These are phyloP conservation scores for Candida berthetii DNA, from an alignment of 805 yeast genomes.

Conservation along the genomic window DNA sequence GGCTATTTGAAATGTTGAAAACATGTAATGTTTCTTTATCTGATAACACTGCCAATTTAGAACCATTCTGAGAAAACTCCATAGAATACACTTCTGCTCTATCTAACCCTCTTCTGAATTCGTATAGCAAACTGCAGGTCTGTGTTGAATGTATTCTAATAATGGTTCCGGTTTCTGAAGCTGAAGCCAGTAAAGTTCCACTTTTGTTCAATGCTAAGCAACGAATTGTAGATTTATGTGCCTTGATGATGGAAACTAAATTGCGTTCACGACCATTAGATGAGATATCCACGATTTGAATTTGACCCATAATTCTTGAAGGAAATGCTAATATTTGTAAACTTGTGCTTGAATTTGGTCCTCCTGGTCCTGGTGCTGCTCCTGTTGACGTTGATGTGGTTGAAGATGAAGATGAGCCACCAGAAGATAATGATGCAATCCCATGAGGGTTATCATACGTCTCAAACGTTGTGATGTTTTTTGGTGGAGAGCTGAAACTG, in stretches of 20 bases:
- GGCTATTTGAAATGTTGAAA: conserved; percentile 45
- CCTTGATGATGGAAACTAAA: conserved; percentile 63
- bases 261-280: conserved; percentile 59
- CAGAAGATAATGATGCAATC: conserved; percentile 19
- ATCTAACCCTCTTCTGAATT: conserved; percentile 88
- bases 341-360: conserved; percentile 12
- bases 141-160: conserved; percentile 67
- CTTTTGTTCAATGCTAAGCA: conserved; percentile 56
- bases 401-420: conserved; percentile 1
- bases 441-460: conserved; percentile 21
- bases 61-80: conserved; percentile 74
- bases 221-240: conserved; percentile 64
- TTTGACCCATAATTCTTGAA: conserved; percentile 67
- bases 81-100: conserved; percentile 76
- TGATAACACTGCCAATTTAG: conserved; percentile 75
- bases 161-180: conserved; percentile 78
- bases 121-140: conserved; percentile 66
- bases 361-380: too few species aligned
- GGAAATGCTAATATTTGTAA: conserved; percentile 69
- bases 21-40: conserved; percentile 89
- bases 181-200: conserved; percentile 72
- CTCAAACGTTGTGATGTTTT: conserved; percentile 33
- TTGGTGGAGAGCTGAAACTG: conserved; percentile 79
- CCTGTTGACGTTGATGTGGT: not conserved
- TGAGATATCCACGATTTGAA: conserved; percentile 72